phyloP scores from a whole-genome alignment of 345 rosid genomes.

The Salix suchowensis region DNA sequence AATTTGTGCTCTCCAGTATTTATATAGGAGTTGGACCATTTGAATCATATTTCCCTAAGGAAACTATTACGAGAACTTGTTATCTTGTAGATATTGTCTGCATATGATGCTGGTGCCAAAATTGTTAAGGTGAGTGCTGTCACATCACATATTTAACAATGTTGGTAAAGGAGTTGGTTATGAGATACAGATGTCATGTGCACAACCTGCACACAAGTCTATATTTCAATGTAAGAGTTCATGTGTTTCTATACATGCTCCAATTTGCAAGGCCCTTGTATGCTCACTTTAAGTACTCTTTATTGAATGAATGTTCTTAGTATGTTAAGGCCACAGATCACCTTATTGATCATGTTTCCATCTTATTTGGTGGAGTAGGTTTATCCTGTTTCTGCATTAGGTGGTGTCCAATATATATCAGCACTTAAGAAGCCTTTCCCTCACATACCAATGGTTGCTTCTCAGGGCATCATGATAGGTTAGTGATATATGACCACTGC shows the following conservation, averaged over 20 bases:
- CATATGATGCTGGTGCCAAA: slow-evolving; percentile 49
- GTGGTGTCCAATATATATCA: slow-evolving; percentile 43
- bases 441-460: slow-evolving; percentile 56
- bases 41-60: not conserved
- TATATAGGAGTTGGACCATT: not conserved
- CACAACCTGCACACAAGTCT: not conserved
- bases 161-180: not conserved
- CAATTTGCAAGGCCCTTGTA: not conserved
- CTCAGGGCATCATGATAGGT: slow-evolving; percentile 60
- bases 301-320: not conserved
- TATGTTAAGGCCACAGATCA: not conserved
- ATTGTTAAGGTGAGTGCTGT: slow-evolving; percentile 45
- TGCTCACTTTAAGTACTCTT: not conserved
- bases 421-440: slow-evolving; percentile 55
- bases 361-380: slow-evolving; percentile 33
- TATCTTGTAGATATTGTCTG: slow-evolving; percentile 44
- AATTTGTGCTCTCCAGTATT: not conserved
- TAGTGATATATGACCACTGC: not conserved
- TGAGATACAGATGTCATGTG: not conserved
- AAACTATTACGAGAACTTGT: not conserved
- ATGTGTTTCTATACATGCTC: not conserved
- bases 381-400: slow-evolving; percentile 56
- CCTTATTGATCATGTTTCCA: not conserved
- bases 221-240: not conserved
- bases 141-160: not conserved